These are phyloP conservation scores for Singerocomus inundabilis DNA, from an alignment of 1,284 basidiomycete genomes.

Conservation along the genomic window DNA sequence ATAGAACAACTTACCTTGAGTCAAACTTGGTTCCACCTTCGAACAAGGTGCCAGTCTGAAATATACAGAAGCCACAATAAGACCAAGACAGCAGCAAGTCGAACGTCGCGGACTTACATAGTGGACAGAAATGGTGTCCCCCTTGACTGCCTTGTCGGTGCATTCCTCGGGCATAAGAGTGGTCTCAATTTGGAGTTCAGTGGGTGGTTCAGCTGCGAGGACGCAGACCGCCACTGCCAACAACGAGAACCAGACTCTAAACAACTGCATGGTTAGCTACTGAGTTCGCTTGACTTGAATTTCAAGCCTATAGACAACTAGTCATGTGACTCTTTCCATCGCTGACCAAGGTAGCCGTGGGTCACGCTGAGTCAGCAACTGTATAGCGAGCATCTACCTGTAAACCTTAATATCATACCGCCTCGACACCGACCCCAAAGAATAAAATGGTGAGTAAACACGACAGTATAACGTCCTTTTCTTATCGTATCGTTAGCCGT, in stretches of 20 bases:
- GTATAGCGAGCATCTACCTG: constrained; percentile 25
- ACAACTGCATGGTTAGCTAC: constrained; percentile 44
- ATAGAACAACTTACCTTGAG: constrained; percentile 55
- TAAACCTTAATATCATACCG: constrained; percentile 29
- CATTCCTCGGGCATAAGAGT: constrained; percentile 63
- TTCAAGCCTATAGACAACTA: too few relatives aligned
- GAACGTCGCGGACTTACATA: constrained; percentile 54
- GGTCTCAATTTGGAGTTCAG: constrained; percentile 59
- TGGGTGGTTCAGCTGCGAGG: constrained; percentile 43
- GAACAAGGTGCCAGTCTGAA: constrained; percentile 72
- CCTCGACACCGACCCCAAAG: constrained; percentile 20
- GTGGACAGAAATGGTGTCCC: constrained; percentile 73
- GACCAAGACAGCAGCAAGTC: not conserved
- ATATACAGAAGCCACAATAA: not conserved
- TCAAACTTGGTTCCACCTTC: constrained; percentile 80
- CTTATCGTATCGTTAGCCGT: constrained; percentile 61
- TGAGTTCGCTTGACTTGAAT: too few relatives aligned
- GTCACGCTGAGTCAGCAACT: constrained; percentile 36
- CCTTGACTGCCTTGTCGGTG: constrained; percentile 53
- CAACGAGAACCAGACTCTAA: constrained; percentile 43
- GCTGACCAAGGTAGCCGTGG: constrained; percentile 9
- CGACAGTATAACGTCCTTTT: not conserved
- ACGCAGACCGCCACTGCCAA: constrained; percentile 39
- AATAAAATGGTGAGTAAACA: constrained; percentile 29
- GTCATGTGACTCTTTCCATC: too few relatives aligned